These are phyloP conservation scores for Pichia phayaonensis DNA, from an alignment of 805 yeast species.

Conservation along the genomic window DNA sequence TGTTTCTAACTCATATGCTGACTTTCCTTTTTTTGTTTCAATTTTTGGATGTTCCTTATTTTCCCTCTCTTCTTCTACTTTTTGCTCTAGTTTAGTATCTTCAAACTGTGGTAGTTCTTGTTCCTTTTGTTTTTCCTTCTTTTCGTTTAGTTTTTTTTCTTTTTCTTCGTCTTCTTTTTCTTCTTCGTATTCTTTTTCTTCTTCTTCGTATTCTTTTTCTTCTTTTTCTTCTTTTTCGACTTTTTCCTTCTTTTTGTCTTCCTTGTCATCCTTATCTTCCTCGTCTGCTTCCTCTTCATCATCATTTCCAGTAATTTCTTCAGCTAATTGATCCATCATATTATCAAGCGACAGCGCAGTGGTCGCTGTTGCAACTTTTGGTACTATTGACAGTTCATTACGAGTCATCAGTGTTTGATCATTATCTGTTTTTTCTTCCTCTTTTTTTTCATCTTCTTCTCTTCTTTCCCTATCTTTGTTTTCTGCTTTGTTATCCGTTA, in stretches of 20 bases:
- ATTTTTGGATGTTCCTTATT: neutral
- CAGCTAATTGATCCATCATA: neutral
- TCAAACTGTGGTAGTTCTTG: neutral
- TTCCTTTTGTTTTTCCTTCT: slow-evolving; percentile 3
- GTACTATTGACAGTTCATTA: neutral
- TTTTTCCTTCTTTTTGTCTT: neutral
- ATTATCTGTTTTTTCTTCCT: neutral
- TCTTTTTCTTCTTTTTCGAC: slow-evolving; percentile 3
- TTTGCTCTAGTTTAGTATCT: slow-evolving; percentile 1
- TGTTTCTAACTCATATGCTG: neutral
- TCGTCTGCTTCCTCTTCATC: slow-evolving; percentile 1
- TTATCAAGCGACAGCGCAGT: neutral
- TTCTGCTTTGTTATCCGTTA: neutral
- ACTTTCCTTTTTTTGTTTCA: neutral
- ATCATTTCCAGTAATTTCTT: slow-evolving; percentile 4
- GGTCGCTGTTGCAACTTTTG: neutral
- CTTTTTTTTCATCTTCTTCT: neutral
- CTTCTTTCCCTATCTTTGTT: neutral
- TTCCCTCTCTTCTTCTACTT: slow-evolving; percentile 2
- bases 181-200: neutral
- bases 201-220: neutral
- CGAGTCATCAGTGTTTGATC: neutral
- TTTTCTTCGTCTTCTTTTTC: slow-evolving; percentile 6
- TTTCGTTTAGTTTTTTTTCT: slow-evolving; percentile 3
- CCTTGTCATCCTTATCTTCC: neutral